phyloP scores from a whole-genome alignment of 1,284 basidiomycete species.

The Hymenochaete sp. region DNA sequence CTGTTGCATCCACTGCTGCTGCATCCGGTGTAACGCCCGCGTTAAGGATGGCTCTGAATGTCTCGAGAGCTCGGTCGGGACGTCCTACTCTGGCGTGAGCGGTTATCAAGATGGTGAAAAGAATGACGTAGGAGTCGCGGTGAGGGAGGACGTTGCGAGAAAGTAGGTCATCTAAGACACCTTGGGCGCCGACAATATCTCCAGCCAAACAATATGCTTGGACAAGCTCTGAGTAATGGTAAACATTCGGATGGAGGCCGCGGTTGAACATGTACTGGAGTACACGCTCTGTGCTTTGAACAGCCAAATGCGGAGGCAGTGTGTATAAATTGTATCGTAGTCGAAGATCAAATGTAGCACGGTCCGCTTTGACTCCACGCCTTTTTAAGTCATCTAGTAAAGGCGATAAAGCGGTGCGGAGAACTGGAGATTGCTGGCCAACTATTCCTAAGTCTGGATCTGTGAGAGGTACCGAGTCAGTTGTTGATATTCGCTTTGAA shows the following conservation, averaged over 20 bases:
- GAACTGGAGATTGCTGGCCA: slow-evolving; percentile 27
- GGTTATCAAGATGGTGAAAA: slow-evolving; percentile 66
- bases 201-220: slow-evolving; percentile 51
- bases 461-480: slow-evolving; percentile 25
- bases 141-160: slow-evolving; percentile 33
- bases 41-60: slow-evolving; percentile 56
- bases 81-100: slow-evolving; percentile 54
- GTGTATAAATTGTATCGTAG: slow-evolving; percentile 51
- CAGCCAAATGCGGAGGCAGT: slow-evolving; percentile 26
- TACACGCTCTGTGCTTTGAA: slow-evolving; percentile 43
- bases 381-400: slow-evolving; percentile 38
- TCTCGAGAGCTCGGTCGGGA: slow-evolving; percentile 41
- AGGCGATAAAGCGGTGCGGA: slow-evolving; percentile 33
- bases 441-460: slow-evolving; percentile 44
- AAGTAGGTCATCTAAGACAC: slow-evolving; percentile 42
- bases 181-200: slow-evolving; percentile 43
- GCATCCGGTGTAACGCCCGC: slow-evolving; percentile 56
- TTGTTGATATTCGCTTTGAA: not conserved
- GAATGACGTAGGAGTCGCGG: slow-evolving; percentile 42
- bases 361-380: slow-evolving; percentile 45
- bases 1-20: slow-evolving; percentile 58
- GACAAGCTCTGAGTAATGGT: slow-evolving; percentile 65
- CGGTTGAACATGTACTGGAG: slow-evolving; percentile 50
- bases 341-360: slow-evolving; percentile 47
- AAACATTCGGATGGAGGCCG: slow-evolving; percentile 56